phyloP scores from a whole-genome alignment of 805 yeast genomes.

The Ogataea methylovora region DNA sequence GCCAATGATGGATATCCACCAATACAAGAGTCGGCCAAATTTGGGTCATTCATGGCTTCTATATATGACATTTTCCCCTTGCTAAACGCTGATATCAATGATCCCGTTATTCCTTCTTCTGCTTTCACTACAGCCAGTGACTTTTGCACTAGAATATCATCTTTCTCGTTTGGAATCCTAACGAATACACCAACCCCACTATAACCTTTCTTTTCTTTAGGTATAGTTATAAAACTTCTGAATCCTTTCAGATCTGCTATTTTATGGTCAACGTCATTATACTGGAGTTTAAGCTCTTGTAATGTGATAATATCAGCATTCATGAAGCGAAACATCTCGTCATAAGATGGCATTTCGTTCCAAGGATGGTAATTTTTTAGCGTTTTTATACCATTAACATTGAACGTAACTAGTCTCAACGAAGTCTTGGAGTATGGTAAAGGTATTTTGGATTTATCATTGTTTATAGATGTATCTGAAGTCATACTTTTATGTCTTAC shows the following conservation, averaged over 20 bases:
- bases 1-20: conserved; percentile 64
- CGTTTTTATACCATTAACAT: conserved; percentile 79
- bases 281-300: conserved; percentile 75
- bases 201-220: conserved; percentile 68
- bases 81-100: conserved; percentile 22
- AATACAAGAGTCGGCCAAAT: conserved; percentile 23
- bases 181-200: conserved; percentile 88
- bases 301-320: conserved; percentile 74
- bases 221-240: conserved; percentile 61
- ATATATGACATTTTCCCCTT: conserved; percentile 18
- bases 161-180: conserved; percentile 39
- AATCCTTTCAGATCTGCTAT: conserved; percentile 44
- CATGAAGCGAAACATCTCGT: conserved; percentile 39
- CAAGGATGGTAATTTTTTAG: conserved; percentile 81
- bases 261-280: conserved; percentile 30
- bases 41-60: conserved; percentile 14
- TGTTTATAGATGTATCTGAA: no score
- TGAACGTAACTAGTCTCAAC: conserved; percentile 43
- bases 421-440: background rate
- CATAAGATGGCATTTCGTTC: conserved; percentile 40
- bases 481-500: no score
- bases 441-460: no score
- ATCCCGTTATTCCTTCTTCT: conserved; percentile 90
- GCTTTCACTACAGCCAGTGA: conserved; percentile 56
- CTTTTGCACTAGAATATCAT: conserved; percentile 26